A percentile compares a stretch with the other conserved stretches of the same genome.
phyloP scores from a whole-genome alignment of 257 asterid genomes.

The Salvia splendens region DNA sequence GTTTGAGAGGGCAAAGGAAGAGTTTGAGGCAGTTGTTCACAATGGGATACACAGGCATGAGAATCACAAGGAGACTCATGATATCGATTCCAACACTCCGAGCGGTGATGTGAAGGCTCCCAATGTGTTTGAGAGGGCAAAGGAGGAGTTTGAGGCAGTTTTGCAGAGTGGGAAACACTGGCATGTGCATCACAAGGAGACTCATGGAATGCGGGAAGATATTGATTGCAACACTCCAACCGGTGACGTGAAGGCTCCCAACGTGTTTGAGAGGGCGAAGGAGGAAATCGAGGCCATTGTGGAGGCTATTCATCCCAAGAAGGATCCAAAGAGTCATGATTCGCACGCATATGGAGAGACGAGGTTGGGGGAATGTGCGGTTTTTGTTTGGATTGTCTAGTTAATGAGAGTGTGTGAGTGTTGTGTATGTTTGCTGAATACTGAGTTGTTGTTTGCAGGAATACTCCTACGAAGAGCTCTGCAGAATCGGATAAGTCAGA shows the following conservation, averaged over 20 bases:
- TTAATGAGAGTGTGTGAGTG: neutral
- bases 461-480: constrained; percentile 31
- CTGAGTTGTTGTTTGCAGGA: constrained; percentile 44
- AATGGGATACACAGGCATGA: constrained; percentile 35
- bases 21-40: constrained; percentile 44
- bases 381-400: constrained; percentile 3
- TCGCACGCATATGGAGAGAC: constrained; percentile 21
- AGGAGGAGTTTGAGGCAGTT: constrained; percentile 50
- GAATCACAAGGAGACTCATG: constrained; percentile 68
- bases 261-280: constrained; percentile 71
- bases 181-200: constrained; percentile 55
- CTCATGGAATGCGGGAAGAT: constrained; percentile 67
- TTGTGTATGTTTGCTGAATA: constrained; percentile 7
- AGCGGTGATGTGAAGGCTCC: constrained; percentile 70
- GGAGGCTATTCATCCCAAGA: constrained; percentile 58
- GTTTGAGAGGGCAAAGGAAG: constrained; percentile 54
- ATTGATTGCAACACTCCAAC: constrained; percentile 56
- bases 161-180: constrained; percentile 34
- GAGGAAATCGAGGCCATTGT: constrained; percentile 83
- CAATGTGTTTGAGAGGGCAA: constrained; percentile 50
- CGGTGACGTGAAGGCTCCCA: constrained; percentile 71
- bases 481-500: constrained; percentile 35
- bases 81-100: constrained; percentile 55
- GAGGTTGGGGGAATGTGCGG: constrained; percentile 36
- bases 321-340: constrained; percentile 37